Base-by-base conservation (phyloP, 306 rosid genomes). In the Dryas drummondii region DNA sequence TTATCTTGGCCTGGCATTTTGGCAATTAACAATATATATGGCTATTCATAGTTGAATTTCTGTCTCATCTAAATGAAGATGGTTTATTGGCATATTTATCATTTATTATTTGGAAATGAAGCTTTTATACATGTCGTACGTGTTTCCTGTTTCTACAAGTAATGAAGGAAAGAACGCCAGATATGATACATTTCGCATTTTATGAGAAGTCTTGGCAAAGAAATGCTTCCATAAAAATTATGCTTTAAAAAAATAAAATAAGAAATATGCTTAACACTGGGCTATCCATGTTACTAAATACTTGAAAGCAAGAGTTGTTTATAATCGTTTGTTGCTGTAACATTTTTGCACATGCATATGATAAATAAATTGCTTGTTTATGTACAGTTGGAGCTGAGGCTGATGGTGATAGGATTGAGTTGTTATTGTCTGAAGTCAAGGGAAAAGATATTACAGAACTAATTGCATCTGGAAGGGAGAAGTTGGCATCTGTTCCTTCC, bases 381-480 rank as follows among this genome's bases (percentile, higher is more conserved):
- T 41, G 45, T 60, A 4, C 82, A 91, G 93, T 91, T 82, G 97
- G 93, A 50, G 87, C 86, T 53, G 93, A 91, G 1, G 80, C 78
- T 15, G 93, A 87, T 26, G 84, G 84, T 2, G 79, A 70, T 13
- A 82, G 12, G 77, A 84, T 91, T 73, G 78, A 82, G 63, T 63
- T 85, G 52, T 89, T 91, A 68, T 74, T 91, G 61, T 60, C 78
- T 45, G 84, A 88, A 76, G 93, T 85, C 8, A 73, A 70, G 76
- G 93, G 90, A 0, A 91, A 87, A 61, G 93, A 88, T 76, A 65
- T 88, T 41, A 79, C 86, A 0, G 97, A 91, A 78, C 76, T 91
- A 16, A 84, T 91, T 78, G 91, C 97, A 5, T 70, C 84, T 5
- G 97, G 97, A 77, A 84, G 90, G 19, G 89, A 86, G 78, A 88